Evolutionary conservation across 2,329 filamentous ascomycete genomes (phyloP).

Genomic region (Talaromyces verruculosus): DNA sequence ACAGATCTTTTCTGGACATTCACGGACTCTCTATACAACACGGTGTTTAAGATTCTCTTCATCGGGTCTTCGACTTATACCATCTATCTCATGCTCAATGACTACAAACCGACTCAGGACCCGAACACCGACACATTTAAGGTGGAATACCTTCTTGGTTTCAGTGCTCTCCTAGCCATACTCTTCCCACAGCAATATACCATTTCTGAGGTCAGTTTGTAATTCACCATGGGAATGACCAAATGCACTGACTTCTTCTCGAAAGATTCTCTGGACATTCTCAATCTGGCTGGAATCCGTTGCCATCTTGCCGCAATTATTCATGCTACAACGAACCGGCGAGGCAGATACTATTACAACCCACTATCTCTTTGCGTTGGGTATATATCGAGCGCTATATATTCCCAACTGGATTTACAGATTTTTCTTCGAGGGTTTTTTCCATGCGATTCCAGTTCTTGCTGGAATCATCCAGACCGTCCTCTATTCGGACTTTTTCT

Average conservation of each 20-base stretch:
- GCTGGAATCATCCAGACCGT: slow-evolving; percentile 92
- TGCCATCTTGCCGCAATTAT: slow-evolving; percentile 93
- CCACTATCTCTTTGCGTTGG: slow-evolving; percentile 93
- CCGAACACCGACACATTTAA: slow-evolving; percentile 97
- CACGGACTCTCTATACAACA: slow-evolving; percentile 83
- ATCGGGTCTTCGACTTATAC: slow-evolving; percentile 88
- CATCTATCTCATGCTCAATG: slow-evolving; percentile 95
- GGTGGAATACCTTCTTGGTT: slow-evolving; percentile 87
- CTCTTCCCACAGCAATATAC: slow-evolving; percentile 85
- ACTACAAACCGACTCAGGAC: slow-evolving; percentile 96
- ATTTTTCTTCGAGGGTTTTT: slow-evolving; percentile 75
- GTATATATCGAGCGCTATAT: slow-evolving; percentile 87
- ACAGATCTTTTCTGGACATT: slow-evolving; percentile 82
- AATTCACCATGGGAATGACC: not conserved
- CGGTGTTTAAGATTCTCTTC: slow-evolving; percentile 94
- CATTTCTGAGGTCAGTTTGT: slow-evolving; percentile 58
- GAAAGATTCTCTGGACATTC: slow-evolving; percentile 89
- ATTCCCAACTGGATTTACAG: slow-evolving; percentile 99
- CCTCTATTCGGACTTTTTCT: slow-evolving; percentile 98
- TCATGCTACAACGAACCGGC: slow-evolving; percentile 96
- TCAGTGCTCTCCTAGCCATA: slow-evolving; percentile 73
- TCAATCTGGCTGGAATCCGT: slow-evolving; percentile 98
- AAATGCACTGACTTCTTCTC: not conserved
- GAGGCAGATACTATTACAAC: slow-evolving; percentile 99
- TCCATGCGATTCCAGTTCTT: slow-evolving; percentile 82